Base-by-base conservation (phyloP, 176 grass and related monocot species). In the Dendrocalamus sinicus region DNA sequence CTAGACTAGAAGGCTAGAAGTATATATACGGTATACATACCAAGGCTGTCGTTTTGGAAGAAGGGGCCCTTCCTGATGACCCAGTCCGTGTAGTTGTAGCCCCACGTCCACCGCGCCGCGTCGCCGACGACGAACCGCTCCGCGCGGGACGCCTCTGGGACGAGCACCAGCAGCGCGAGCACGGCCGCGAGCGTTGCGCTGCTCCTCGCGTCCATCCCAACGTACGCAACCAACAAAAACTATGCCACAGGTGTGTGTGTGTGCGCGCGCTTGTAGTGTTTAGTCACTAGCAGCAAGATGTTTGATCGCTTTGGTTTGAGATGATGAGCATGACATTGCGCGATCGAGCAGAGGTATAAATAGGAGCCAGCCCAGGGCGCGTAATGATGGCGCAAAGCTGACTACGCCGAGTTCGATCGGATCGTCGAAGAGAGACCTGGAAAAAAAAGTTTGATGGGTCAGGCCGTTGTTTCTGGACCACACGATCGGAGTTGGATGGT, bases 61-160 rank as follows among this genome's bases (percentile, higher is more conserved):
- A 99, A 99, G 40, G 94, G 97, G 0, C 90, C 92, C 48, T 93
- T 96, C 65, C 9, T 92, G 41, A 92, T 26, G 66, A 93, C 94
- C 97, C 97, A 99, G 76, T 94, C 92, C 3, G 94, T 92, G 79
- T 99, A 99, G 75, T 99, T 99, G 85, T 89, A 96, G 15, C 97
- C 97, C 46, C 89, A 99, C 60, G 90, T 92, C 97, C 97, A 99
- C 81, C 88, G 86, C 54, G 85, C 87, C 32, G 89, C 67, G 40
- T 94, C 97, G 14, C 97, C 97, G 24, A 99, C 92, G 32, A 96
- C 3, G 77, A 99, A 94, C 80, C 85, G 85, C 47, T 78, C 88
- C 0, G 89, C 94, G 0, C 41, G 60, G 20, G 83, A 67, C 54
- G 77, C 82, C 53, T 78, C 62, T 11, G 88, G 81, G 35, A 59